phyloP scores from a whole-genome alignment of 2,329 filamentous ascomycete species.

The Paraphaeosphaeria sporulosa region DNA sequence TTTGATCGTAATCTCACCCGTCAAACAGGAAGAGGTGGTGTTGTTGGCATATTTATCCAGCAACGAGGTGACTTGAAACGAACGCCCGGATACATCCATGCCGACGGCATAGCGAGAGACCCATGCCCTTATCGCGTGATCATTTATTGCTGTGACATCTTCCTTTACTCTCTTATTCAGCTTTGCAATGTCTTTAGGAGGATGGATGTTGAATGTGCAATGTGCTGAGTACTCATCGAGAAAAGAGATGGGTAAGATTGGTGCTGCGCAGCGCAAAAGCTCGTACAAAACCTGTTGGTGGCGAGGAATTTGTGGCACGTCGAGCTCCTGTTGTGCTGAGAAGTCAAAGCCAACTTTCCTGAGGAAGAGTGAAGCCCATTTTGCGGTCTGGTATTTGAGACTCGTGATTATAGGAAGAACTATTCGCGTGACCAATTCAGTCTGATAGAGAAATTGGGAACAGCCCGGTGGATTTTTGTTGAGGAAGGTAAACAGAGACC shows the following conservation, averaged over 20 bases:
- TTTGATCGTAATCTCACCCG: conserved; percentile 20
- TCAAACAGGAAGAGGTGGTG: neutral
- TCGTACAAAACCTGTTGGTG: conserved; percentile 7
- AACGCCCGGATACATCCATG: neutral
- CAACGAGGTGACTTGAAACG: neutral
- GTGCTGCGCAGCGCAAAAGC: conserved; percentile 10
- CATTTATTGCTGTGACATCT: conserved; percentile 13
- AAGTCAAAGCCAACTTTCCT: conserved; percentile 28
- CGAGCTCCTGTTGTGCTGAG: conserved; percentile 1
- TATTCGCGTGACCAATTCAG: conserved; percentile 26
- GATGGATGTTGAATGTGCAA: conserved; percentile 29
- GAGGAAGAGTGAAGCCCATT: conserved; percentile 35
- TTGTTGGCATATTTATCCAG: conserved; percentile 1
- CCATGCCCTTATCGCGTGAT: conserved; percentile 29
- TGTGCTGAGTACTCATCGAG: conserved; percentile 34
- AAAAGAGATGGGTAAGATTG: conserved; percentile 25
- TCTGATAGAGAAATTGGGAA: conserved; percentile 3
- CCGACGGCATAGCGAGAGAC: conserved; percentile 29
- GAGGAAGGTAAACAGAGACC: conserved; percentile 21
- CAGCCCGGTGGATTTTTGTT: neutral
- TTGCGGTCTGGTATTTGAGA: conserved; percentile 26
- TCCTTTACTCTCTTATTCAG: conserved; percentile 29
- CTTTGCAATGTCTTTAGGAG: conserved; percentile 24
- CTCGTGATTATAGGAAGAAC: conserved; percentile 26
- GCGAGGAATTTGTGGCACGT: conserved; percentile 26